Evolutionary conservation across 140 eudicot genomes (phyloP), one percentile per base, ranked within the genome.

Genomic region (Anethum foeniculum): DNA sequence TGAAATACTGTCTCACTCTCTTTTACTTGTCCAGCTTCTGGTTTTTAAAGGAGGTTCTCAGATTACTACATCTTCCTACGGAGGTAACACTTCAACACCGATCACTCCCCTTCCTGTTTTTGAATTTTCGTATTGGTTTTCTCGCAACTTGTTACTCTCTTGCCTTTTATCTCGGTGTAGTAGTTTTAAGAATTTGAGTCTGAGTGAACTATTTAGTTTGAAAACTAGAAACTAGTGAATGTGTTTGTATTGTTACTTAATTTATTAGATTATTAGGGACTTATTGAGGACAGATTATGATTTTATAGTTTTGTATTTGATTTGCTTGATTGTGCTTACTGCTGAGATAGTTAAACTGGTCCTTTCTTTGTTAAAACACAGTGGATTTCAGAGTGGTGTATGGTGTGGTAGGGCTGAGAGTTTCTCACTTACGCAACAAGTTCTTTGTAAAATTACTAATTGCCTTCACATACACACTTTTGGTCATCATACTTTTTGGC

Each of bases 381-480:
- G 78, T 74, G 13, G 30, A n/a, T 43, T 43, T 43, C 34, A 23
- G 16, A 73, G 10, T 41, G 78, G 78, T 25, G 78, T 47, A 44
- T 74, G 54, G 58, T 74, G 78, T 38, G 77, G 78, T 36, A 23
- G 74, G 71, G 36, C 71, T 72, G 18, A 44, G 13, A 39, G 8
- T n/a, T 74, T 44, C 21, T 44, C 39, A 46, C 58, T 74, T 74
- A 46, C 47, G 30, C 56, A 48, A n/a, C 7, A 2, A 25, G 36
- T 74, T 74, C 28, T 44, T 74, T 43, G 32, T 72, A 21, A 39
- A 36, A 72, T 38, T 41, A 71, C 18, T 41, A 3, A n/a, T 72
- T 72, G 51, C 34, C 9, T 72, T 72, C 51, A 19, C 15, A 9
- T 72, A n/a, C 30, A 21, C 49, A 41, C 27, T 41, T 38, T 41